These are phyloP conservation scores for Atractiella rhizophila DNA, from an alignment of 768 basidiomycete species.

Conservation along the genomic window DNA sequence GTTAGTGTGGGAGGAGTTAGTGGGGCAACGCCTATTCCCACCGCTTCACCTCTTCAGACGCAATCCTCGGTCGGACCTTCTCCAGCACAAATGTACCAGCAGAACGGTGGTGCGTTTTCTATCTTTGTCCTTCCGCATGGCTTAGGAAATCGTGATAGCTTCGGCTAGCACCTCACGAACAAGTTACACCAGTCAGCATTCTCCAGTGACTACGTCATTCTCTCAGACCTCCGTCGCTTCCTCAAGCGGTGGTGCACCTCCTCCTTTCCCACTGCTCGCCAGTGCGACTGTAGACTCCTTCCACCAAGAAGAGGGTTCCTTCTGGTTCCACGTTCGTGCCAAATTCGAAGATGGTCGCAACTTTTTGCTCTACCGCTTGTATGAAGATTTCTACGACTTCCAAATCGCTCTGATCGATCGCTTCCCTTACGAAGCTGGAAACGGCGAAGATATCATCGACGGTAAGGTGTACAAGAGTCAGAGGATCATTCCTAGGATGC, in stretches of 20 bases:
- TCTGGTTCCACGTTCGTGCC: slow-evolving; percentile 89
- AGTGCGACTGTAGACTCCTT: slow-evolving; percentile 82
- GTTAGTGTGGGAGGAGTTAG: too few species aligned
- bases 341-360: slow-evolving; percentile 35
- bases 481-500: slow-evolving; percentile 87
- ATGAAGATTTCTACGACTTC: slow-evolving; percentile 96
- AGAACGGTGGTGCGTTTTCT: not conserved
- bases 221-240: too few species aligned
- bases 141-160: not conserved
- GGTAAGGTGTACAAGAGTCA: too few species aligned
- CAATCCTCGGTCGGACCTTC: too few species aligned
- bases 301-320: slow-evolving; percentile 83
- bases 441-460: slow-evolving; percentile 23
- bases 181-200: slow-evolving; percentile 1
- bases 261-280: too few species aligned
- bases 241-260: too few species aligned
- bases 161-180: not conserved
- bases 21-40: too few species aligned
- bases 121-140: not conserved
- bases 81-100: not conserved
- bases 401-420: slow-evolving; percentile 64
- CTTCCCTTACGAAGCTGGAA: slow-evolving; percentile 78
- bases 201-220: too few species aligned
- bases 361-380: slow-evolving; percentile 73
- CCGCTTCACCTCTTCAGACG: too few species aligned